A percentile compares a stretch with the other conserved stretches of the same genome.
These are phyloP conservation scores for Stevia rebaudiana DNA, from an alignment of 140 eudicot genomes.

Conservation along the genomic window DNA sequence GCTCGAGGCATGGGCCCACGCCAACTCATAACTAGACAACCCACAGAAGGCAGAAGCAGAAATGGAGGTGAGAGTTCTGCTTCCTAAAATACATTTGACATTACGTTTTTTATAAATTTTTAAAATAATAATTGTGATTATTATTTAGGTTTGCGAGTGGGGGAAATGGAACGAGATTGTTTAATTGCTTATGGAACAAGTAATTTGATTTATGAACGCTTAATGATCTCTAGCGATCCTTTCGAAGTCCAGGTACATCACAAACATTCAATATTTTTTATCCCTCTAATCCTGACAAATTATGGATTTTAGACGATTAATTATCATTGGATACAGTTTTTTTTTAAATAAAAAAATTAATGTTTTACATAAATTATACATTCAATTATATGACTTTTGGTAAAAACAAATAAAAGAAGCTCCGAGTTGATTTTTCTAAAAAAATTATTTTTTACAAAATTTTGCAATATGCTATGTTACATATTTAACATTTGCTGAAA, in stretches of 20 bases:
- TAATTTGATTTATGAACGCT: constrained; percentile 73
- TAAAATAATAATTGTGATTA: neutral
- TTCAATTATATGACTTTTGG: too few relatives aligned
- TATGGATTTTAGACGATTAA: neutral
- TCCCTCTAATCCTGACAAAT: neutral
- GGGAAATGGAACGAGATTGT: constrained; percentile 99
- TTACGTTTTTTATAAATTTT: neutral
- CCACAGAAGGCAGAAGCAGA: constrained; percentile 89
- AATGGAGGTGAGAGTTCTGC: constrained; percentile 64
- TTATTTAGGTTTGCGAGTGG: constrained; percentile 75
- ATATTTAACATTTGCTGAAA: too few relatives aligned
- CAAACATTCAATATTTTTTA: neutral
- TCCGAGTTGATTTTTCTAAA: too few relatives aligned
- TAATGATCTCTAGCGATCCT: constrained; percentile 94
- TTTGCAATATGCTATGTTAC: too few relatives aligned
- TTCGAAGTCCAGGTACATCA: constrained; percentile 76
- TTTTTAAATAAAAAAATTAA: too few relatives aligned
- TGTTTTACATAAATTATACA: too few relatives aligned
- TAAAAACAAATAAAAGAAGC: too few relatives aligned
- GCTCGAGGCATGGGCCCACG: constrained; percentile 97
- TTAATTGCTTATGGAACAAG: constrained; percentile 98
- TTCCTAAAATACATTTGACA: neutral
- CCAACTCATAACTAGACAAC: constrained; percentile 82
- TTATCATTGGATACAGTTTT: neutral
- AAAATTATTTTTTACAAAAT: too few relatives aligned